Evolutionary conservation across 257 asterid species (phyloP), one percentile per base, ranked within the genome.

Genomic region (Nicotiana benthamiana): DNA sequence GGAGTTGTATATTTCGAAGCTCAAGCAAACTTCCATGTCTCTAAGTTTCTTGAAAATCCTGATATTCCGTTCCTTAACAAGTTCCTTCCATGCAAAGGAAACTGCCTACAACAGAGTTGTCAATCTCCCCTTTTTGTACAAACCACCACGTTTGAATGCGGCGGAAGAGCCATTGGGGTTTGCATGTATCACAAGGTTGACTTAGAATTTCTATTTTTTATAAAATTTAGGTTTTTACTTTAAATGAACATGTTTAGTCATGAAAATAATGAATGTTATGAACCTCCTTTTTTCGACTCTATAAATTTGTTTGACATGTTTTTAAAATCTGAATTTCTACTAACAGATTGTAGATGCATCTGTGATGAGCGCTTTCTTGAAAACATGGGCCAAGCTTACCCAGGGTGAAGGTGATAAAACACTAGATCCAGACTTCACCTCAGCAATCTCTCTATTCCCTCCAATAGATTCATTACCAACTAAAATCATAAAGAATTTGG

Each of bases 1-100:
- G 86, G 88, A n/a, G 83, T 78, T 1, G 16, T 59, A 2, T 75
- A 79, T 24, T 18, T 74, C 6, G 85, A 85, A 85, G 85, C 85
- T 15, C 36, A 56, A 60, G 75, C 36, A 20, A 79, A 75, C 24
- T 60, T 62, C 75, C 18, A 68, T 40, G 5, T 84, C 24, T 70
- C 87, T 4, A 54, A 51, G 32, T 84, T 81, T 26, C 82, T 84
- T 52, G 80, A 70, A 79, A 53, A 27, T 10, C 85, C 85, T 61
- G 80, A 84, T 18, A 68, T 84, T 28, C 57, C 51, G 13, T 65
- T 67, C 27, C 20, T 84, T 4, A 84, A 68, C 81, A 75, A 60
- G 17, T 78, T 84, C 48, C 79, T 81, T 24, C 80, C 85, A 9
- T 84, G 83, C 82, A 81, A 77, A 22, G 87, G 54, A 0, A 70